Evolutionary conservation across 2,329 filamentous ascomycete genomes (phyloP), one percentile per base, ranked within the genome.

Genomic region (Cercospora janseana): DNA sequence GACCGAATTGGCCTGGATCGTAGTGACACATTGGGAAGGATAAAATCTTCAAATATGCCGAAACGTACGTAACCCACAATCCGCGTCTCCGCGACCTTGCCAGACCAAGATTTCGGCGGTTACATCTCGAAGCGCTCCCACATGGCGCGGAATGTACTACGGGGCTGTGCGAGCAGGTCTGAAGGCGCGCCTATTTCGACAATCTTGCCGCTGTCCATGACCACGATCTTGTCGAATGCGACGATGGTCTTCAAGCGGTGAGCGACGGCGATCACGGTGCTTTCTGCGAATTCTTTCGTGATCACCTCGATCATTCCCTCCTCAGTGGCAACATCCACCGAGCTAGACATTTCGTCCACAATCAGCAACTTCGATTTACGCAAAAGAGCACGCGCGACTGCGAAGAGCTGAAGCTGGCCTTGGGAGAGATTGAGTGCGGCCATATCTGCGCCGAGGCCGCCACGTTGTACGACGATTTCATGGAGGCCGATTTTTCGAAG

Each of bases 261-360:
- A 4, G 78, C 78, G 2, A 82, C 76, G 0, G 76, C 72, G 43
- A 82, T 71, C 47, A 87, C 77, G 0, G 84, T 87, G 52, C 80
- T 78, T 3, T 69, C 70, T 2, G 66, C 63, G 60, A 85, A 82
- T 18, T 70, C 70, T 27, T 58, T 49, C 9, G 40, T 45, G 16
- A 62, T 74, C 23, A 81, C 71, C 24, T 70, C 70, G 60, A 83
- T 79, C 66, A 84, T 80, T 20, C 74, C 69, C 27, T 73, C 69
- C 57, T 84, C 81, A 2, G 81, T 83, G 44, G 73, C 73, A 9
- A 70, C 68, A 59, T 85, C 82, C 31, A 84, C 75, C 49, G 76
- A 80, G 32, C 57, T 58, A 2, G 59, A 62, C 45, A 59, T 59
- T 34, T 63, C 61, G 41, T 66, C 64, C 34, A 66, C 38, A 2